phyloP scores from a whole-genome alignment of 2,329 filamentous ascomycete species.

The Ascomycota sp. region DNA sequence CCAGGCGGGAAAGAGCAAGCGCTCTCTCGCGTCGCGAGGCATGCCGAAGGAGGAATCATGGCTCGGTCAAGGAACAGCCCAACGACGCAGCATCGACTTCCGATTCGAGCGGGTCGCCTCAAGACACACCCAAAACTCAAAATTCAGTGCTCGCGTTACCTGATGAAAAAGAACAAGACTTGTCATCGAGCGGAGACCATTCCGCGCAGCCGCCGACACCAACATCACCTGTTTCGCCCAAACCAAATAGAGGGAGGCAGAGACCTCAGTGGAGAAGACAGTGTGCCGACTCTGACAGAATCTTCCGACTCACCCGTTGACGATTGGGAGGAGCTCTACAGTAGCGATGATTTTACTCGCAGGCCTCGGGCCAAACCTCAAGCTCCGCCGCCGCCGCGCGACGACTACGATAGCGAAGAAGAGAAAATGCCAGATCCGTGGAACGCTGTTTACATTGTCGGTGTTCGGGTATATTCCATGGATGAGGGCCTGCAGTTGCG shows the following conservation, averaged over 20 bases:
- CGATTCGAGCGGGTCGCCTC: slow-evolving; percentile 11
- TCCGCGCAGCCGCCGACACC: slow-evolving; percentile 7
- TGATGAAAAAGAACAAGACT: slow-evolving; percentile 13
- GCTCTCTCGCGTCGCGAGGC: slow-evolving; percentile 1
- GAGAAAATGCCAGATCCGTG: slow-evolving; percentile 35
- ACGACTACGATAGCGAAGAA: slow-evolving; percentile 32
- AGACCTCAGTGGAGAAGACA: slow-evolving; percentile 6
- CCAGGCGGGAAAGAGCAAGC: slow-evolving; percentile 4
- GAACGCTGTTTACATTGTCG: slow-evolving; percentile 42
- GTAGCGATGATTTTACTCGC: slow-evolving; percentile 33
- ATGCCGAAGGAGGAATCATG: not conserved
- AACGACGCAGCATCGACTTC: slow-evolving; percentile 9
- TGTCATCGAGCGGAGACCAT: slow-evolving; percentile 10
- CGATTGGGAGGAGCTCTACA: slow-evolving; percentile 39
- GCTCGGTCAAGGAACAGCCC: slow-evolving; percentile 4
- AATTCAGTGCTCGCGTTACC: slow-evolving; percentile 7
- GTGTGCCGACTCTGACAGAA: slow-evolving; percentile 24
- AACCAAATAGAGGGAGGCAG: slow-evolving; percentile 3
- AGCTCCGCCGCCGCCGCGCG: slow-evolving; percentile 11
- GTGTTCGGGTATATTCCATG: slow-evolving; percentile 39
- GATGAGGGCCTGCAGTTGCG: slow-evolving; percentile 32
- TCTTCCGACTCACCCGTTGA: slow-evolving; percentile 39
- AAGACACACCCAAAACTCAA: slow-evolving; percentile 12
- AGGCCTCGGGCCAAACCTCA: slow-evolving; percentile 23
- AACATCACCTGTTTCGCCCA: too few species aligned